phyloP scores from a whole-genome alignment of 176 grass and related monocot genomes.

The Triticum urartu region DNA sequence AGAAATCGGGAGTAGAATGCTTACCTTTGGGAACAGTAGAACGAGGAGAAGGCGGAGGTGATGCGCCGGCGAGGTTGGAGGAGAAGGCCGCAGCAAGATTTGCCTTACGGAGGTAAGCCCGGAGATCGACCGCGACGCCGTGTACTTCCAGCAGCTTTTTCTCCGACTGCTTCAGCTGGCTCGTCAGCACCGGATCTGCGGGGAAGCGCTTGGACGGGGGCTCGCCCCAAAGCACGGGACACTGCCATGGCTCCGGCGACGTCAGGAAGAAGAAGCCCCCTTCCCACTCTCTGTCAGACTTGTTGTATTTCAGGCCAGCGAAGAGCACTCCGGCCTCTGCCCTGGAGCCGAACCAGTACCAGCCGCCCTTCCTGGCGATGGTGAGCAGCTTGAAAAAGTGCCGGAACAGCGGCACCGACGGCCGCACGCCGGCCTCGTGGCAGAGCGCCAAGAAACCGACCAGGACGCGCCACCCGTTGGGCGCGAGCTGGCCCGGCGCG shows the following conservation, averaged over 20 bases:
- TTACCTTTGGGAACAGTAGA: too few species aligned
- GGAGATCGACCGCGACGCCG: background rate
- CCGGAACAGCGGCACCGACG: background rate
- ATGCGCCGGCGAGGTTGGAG: background rate
- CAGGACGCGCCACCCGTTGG: slow-evolving; percentile 2
- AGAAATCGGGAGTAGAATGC: too few species aligned
- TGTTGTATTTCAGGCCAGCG: background rate
- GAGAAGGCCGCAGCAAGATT: background rate
- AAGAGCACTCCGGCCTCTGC: background rate
- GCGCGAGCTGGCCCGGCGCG: background rate
- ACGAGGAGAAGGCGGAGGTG: background rate
- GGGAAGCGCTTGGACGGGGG: background rate
- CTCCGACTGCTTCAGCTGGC: background rate
- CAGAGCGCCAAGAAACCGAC: background rate
- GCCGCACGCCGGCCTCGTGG: background rate
- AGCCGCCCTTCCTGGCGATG: background rate
- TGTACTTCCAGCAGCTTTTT: background rate
- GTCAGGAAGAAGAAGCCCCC: background rate
- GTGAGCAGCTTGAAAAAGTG: background rate
- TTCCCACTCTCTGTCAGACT: background rate
- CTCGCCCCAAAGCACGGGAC: background rate
- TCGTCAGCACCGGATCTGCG: background rate
- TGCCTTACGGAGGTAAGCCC: background rate
- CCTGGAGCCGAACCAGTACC: background rate
- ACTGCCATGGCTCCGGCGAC: background rate